Conservation (phyloP, 208 protist species). For the Wallacemonas sp. region DNA sequence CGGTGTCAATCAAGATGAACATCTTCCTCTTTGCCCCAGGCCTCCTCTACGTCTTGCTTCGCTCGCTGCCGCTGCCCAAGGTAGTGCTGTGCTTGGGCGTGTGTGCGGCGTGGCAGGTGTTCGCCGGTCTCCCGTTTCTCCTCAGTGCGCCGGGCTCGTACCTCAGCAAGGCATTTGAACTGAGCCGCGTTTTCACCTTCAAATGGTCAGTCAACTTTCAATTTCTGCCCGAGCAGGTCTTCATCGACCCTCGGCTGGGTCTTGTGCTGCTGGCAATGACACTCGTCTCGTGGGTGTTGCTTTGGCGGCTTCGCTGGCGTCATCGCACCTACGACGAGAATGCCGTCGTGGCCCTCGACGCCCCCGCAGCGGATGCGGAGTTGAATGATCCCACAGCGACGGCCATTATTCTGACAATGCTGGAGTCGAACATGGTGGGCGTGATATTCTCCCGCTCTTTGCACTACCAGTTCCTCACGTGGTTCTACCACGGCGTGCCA, state of each 20-base stretch:
- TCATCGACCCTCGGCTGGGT: slow-evolving; percentile 41
- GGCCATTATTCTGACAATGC: slow-evolving; percentile 67
- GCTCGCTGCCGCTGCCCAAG: slow-evolving; percentile 46
- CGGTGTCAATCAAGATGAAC: slow-evolving; percentile 97
- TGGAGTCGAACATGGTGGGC: slow-evolving; percentile 92
- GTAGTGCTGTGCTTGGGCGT: slow-evolving; percentile 60
- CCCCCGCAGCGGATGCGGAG: background rate
- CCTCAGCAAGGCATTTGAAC: slow-evolving; percentile 59
- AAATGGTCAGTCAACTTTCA: slow-evolving; percentile 82
- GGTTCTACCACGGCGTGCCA: slow-evolving; percentile 90
- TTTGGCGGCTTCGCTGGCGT: slow-evolving; percentile 58
- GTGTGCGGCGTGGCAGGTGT: slow-evolving; percentile 59
- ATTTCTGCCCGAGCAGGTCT: slow-evolving; percentile 59
- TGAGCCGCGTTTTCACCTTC: slow-evolving; percentile 68
- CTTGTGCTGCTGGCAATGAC: slow-evolving; percentile 44
- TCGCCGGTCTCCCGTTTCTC: slow-evolving; percentile 68
- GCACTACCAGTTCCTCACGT: slow-evolving; percentile 95
- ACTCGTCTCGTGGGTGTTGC: slow-evolving; percentile 48
- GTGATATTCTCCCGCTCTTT: slow-evolving; percentile 83
- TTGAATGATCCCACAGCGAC: slow-evolving; percentile 2
- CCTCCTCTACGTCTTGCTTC: slow-evolving; percentile 71
- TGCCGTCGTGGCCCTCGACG: background rate
- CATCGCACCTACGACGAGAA: slow-evolving; percentile 28
- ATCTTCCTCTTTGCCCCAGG: slow-evolving; percentile 92
- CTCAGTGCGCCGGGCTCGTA: slow-evolving; percentile 43